Evolutionary conservation across 108 stramenopile species (phyloP), one percentile per base, ranked within the genome.

Genomic region (Nannochloropsis granulata): DNA sequence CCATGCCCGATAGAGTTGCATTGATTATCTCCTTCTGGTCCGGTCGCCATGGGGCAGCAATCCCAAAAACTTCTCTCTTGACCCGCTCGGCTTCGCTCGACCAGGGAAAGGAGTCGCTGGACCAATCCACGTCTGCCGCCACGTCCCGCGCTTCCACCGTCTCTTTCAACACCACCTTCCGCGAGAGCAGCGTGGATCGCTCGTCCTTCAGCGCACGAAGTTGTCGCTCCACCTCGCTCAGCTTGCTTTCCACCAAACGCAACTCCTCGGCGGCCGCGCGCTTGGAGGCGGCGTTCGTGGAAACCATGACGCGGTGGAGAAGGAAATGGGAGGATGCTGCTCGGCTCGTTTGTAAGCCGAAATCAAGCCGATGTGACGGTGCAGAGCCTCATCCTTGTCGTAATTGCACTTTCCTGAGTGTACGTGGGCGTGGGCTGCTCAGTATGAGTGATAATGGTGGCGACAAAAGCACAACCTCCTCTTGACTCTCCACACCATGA

Each of bases 1-100:
- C 99, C 25, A 56, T 46, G 8, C 81, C 80, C 11, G 83, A 45
- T 10, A 84, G 34, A 9, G 86, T 87, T 24, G 86, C 83, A 25
- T 87, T 87, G 45, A 87, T 43, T 34, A 86, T 86, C n/a, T 71
- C 56, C 42, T 86, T 86, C 34, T 86, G 86, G 44, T 86, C 80
- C 13, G 79, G 44, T 14, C 86, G 86, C 86, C 86, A 86, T 13
- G 34, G 56, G 16, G n/a, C 24, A 23, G 79, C n/a, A 24, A 86
- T 78, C 24, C 83, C 82, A 44, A 86, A 86, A 23, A 82, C 83
- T 13, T 44, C 82, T 1, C 43, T 24, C 71, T 83, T n/a, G 13
- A 86, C 34, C 13, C 42, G 13, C 45, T 24, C 34, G 44, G 46
- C 79, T 13, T 23, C 23, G 43, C 83, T 23, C 24, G 86, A 86